Base-by-base conservation (phyloP, 805 yeast species). In the Candida ortonii region DNA sequence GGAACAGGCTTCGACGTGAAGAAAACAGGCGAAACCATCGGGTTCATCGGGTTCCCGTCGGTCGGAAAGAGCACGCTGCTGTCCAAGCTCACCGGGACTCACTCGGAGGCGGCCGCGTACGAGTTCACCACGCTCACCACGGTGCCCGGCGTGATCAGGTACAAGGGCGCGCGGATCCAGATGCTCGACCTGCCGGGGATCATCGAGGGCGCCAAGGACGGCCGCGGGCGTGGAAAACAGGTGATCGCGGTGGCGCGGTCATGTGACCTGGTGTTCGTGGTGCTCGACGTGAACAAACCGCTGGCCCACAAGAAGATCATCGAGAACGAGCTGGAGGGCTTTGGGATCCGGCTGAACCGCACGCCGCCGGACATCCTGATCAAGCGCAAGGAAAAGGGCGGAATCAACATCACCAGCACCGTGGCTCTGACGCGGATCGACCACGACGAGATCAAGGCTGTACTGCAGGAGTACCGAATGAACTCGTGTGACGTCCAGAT, bases 191-290 rank as follows among this genome's bases (percentile, higher is more conserved):
- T 84, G 44, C 95, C 95, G 7, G 95, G 95, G 58, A 84, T 84
- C 49, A 84, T 84, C 54, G 93, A 84, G 62, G 94, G 94, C 63
- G 95, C 95, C 43, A 84, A 84, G 47, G 93, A 84, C 53, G 95
- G 95, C 64, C 78, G 83, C 59, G 95, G 95, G 66, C 73, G 95
- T 71, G 95, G 95, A 72, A 82, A 76, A 50, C 98, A 93, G 65
- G 98, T 93, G 36, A 93, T 93, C 64, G 98, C 98, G 2, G 98
- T 93, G 40, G 97, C 97, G n/a, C 77, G 98, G 64, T 87, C 97
- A 3, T 94, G 96, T 59, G 89, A 93, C 59, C 68, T 93, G 53
- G 75, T 93, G 32, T 93, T 93, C 61, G 85, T 93, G 57, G 95
- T 93, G 3, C 68, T 93, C 54, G 99, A 93, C 61, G 98, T 93